These are phyloP conservation scores for Aspergillus ustus DNA, from an alignment of 2,329 filamentous ascomycete genomes.

Conservation along the genomic window DNA sequence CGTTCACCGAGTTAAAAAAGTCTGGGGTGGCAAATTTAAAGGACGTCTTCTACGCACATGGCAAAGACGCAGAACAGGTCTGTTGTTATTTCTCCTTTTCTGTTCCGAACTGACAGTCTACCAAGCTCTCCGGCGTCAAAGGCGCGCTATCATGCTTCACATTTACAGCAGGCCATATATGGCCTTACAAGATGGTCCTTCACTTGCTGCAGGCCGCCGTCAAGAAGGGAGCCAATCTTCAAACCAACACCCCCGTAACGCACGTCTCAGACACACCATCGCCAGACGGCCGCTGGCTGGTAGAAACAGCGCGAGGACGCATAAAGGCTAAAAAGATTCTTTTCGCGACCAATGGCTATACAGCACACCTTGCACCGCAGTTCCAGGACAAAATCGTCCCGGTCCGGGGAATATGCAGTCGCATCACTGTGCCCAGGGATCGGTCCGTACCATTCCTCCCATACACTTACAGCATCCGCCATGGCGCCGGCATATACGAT, in stretches of 20 bases:
- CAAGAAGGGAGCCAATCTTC: constrained; percentile 23
- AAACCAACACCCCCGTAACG: constrained; percentile 57
- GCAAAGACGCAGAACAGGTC: no score
- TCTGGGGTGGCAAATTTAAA: no score
- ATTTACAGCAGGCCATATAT: no score
- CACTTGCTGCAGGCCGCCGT: no score
- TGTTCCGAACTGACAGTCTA: no score
- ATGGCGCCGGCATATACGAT: constrained; percentile 56
- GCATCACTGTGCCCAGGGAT: constrained; percentile 35
- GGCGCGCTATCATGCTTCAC: no score
- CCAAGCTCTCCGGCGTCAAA: no score
- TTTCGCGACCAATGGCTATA: constrained; percentile 85
- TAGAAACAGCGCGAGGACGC: constrained; percentile 65
- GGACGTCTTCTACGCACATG: no score
- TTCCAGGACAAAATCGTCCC: constrained; percentile 76
- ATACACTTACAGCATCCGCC: constrained; percentile 61
- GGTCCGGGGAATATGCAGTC: constrained; percentile 62
- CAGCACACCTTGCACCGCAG: constrained; percentile 71
- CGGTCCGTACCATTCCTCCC: constrained; percentile 24
- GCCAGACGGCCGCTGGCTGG: not conserved
- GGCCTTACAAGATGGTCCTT: no score
- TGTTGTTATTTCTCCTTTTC: no score
- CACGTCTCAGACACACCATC: constrained; percentile 19
- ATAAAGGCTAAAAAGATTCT: constrained; percentile 70
- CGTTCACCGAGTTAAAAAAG: no score